Evolutionary conservation across 371 early-diverging fungal genomes (phyloP), one percentile per base, ranked within the genome.

Genomic region (Apophysomyces elegans): DNA sequence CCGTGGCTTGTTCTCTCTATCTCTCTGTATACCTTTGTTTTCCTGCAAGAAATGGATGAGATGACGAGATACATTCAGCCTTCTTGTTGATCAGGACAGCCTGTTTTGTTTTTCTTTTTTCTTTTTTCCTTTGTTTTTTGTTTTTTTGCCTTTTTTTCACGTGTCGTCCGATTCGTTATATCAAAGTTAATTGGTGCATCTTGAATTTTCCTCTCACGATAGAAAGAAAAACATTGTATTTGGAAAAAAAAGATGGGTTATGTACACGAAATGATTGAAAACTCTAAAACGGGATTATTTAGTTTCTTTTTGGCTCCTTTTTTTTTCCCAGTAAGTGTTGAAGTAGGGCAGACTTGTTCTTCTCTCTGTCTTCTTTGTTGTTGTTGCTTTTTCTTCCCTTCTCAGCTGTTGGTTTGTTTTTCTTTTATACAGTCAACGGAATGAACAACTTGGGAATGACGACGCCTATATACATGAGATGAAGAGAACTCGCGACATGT

Each of bases 381-480:
- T n/a, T 50, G 54, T 47, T 43, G 1, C 18, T 50, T 5, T 50
- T 16, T 50, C 9, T 50, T 18, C 21, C 54, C 21, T 9, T 50
- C 54, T 50, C 21, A 18, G 16, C 21, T 50, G 18, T 50, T 21
- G 9, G 9, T 50, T 50, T 21, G 9, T 18, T 50, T 50, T 21
- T 18, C 9, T 50, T 50, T 50, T 50, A 26, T 21, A 50, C 54
- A 50, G 21, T 26, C 54, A 50, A 50, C 54, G 54, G n/a, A 21
- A 5, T 41, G 54, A 50, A 50, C 21, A 32, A 50, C 18, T 16
- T 9, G 54, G 32, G 32, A 26, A 26, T 26, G 9, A 50, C 41
- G 41, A 50, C 54, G 54, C 54, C 54, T 50, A 50, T 50, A 21
- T 50, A 50, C 54, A 50, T 50, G 54, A 50, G 54, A 50, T 50